These are phyloP conservation scores for Picea abies DNA, from an alignment of 83 land plant genomes.

Conservation along the genomic window DNA sequence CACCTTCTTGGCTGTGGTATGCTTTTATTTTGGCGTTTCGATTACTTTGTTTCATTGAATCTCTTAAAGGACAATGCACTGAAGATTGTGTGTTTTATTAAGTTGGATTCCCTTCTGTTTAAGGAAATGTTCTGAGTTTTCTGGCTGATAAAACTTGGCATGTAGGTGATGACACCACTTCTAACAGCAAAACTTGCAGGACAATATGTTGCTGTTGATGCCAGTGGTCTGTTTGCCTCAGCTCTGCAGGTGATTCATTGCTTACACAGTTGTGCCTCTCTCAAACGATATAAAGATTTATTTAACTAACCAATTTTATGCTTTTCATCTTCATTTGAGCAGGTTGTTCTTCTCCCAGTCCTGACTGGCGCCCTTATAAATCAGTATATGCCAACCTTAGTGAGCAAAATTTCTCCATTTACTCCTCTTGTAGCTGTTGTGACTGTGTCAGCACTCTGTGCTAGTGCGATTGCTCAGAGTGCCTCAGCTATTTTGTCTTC, in stretches of 20 bases:
- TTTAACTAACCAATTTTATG: neutral
- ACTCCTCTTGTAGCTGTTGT: slow-evolving; percentile 82
- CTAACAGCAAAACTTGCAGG: slow-evolving; percentile 94
- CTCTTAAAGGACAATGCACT: no score
- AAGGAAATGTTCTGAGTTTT: neutral
- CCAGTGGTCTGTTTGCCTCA: slow-evolving; percentile 51
- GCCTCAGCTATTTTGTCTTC: slow-evolving; percentile 74
- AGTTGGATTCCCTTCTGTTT: slow-evolving; percentile 3
- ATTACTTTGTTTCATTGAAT: neutral
- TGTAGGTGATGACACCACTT: slow-evolving; percentile 91
- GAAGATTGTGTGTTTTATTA: neutral
- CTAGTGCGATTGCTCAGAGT: slow-evolving; percentile 87
- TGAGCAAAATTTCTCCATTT: slow-evolving; percentile 60
- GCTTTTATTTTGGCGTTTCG: neutral
- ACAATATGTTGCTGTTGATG: slow-evolving; percentile 95
- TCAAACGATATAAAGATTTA: neutral
- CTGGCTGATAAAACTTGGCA: slow-evolving; percentile 3
- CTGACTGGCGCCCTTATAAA: slow-evolving; percentile 78
- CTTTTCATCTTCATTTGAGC: neutral
- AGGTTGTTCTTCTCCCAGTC: slow-evolving; percentile 95
- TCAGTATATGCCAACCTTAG: slow-evolving; percentile 64
- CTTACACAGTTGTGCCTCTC: neutral
- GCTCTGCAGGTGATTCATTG: slow-evolving; percentile 57
- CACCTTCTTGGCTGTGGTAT: slow-evolving; percentile 80
- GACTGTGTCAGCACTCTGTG: slow-evolving; percentile 78